Percentiles rank a stretch among this genome's conserved stretches.
These are phyloP conservation scores for Zychaea mexicana DNA, from an alignment of 371 early-diverging fungal genomes.

Conservation along the genomic window DNA sequence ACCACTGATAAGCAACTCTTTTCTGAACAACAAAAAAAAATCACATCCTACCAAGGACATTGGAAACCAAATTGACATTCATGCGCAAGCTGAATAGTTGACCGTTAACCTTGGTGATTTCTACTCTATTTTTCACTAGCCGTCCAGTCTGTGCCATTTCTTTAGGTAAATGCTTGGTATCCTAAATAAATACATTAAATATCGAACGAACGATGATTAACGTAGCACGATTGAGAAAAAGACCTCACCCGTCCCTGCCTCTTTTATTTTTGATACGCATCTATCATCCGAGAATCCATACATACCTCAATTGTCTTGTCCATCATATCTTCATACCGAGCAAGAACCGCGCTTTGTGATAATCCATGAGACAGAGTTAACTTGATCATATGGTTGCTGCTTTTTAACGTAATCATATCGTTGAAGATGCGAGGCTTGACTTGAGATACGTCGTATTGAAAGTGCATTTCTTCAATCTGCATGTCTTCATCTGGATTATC, in stretches of 20 bases:
- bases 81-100: constrained; percentile 60
- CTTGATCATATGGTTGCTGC: constrained; percentile 79
- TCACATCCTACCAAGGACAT: constrained; percentile 41
- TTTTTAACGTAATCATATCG: constrained; percentile 73
- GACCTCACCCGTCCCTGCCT: too few species aligned
- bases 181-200: too few species aligned
- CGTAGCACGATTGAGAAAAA: too few species aligned
- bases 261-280: background rate
- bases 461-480: constrained; percentile 92
- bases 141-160: constrained; percentile 55
- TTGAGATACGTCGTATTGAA: constrained; percentile 75
- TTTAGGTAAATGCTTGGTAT: constrained; percentile 53
- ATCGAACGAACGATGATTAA: too few species aligned
- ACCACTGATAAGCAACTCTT: background rate
- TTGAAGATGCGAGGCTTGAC: constrained; percentile 69
- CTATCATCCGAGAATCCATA: too few species aligned
- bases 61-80: constrained; percentile 61
- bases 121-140: constrained; percentile 56
- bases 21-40: background rate
- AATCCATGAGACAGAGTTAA: constrained; percentile 70
- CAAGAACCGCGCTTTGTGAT: constrained; percentile 73
- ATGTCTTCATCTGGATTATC: constrained; percentile 69
- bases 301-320: constrained; percentile 65
- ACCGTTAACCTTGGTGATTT: constrained; percentile 85
- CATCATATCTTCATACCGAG: constrained; percentile 70